Conservation (phyloP, 768 basidiomycete species). For the Cystofilobasidium ferigula region DNA sequence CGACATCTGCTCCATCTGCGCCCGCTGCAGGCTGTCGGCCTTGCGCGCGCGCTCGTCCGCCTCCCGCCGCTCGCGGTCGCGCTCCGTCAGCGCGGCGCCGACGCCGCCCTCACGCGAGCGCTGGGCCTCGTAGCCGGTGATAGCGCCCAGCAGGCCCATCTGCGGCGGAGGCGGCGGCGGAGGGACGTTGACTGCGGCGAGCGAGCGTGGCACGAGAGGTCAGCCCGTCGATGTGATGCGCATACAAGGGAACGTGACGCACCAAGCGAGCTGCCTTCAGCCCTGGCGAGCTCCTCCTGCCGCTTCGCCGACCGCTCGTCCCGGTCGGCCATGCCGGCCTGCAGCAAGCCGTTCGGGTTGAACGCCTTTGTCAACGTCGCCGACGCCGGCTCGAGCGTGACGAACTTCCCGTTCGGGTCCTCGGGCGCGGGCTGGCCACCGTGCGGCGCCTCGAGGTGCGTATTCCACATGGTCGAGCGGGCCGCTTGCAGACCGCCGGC, state of each 20-base stretch:
- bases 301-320: constrained; percentile 90
- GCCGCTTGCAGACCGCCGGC: not conserved
- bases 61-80: constrained; percentile 80
- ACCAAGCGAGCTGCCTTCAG: constrained; percentile 72
- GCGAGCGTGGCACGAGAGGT: not conserved
- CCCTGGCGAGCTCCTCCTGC: constrained; percentile 86
- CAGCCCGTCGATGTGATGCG: not conserved
- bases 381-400: constrained; percentile 61
- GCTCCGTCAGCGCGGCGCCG: constrained; percentile 85
- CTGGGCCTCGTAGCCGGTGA: constrained; percentile 88
- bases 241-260: not conserved
- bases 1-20: constrained; percentile 83
- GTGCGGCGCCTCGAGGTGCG: constrained; percentile 63
- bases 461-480: constrained; percentile 74
- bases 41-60: constrained; percentile 89
- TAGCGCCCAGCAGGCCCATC: constrained; percentile 87
- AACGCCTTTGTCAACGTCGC: constrained; percentile 84
- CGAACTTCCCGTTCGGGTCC: constrained; percentile 48
- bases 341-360: constrained; percentile 83
- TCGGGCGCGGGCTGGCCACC: constrained; percentile 42
- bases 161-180: constrained; percentile 89
- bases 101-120: constrained; percentile 89
- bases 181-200: constrained; percentile 62
- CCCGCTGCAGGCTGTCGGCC: constrained; percentile 77
- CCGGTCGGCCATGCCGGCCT: constrained; percentile 88